A percentile compares a stretch with the other conserved stretches of the same genome.
Evolutionary conservation across 768 basidiomycete species (phyloP).

Genomic region (Hypholoma fasciculare): DNA sequence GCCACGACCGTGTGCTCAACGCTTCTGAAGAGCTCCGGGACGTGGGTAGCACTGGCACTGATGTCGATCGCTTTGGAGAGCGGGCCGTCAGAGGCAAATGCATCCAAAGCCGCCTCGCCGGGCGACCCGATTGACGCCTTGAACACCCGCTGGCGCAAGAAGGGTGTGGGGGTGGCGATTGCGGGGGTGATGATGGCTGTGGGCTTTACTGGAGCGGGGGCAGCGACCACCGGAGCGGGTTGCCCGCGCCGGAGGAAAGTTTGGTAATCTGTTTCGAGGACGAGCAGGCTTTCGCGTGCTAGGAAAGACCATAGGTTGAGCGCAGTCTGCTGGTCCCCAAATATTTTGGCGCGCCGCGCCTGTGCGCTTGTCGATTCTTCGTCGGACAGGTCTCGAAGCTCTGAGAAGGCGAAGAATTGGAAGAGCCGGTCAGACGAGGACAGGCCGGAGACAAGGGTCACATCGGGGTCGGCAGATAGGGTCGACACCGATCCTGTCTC

Average conservation of each 20-base stretch:
- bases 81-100: constrained; percentile 61
- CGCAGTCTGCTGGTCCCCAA: constrained; percentile 66
- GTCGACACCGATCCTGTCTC: constrained; percentile 52
- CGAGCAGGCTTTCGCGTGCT: constrained; percentile 55
- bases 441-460: constrained; percentile 63
- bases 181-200: constrained; percentile 16
- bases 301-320: constrained; percentile 66
- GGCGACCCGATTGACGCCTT: constrained; percentile 48
- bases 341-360: constrained; percentile 53
- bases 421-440: constrained; percentile 52
- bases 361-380: constrained; percentile 39
- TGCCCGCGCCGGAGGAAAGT: constrained; percentile 60
- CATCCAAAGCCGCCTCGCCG: constrained; percentile 46
- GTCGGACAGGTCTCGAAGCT: constrained; percentile 54
- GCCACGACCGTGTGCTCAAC: constrained; percentile 20
- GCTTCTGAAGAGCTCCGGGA: constrained; percentile 33
- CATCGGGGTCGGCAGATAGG: constrained; percentile 49
- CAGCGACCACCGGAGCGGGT: constrained; percentile 25
- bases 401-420: constrained; percentile 66
- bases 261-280: constrained; percentile 72
- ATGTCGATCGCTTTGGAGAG: constrained; percentile 51
- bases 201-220: constrained; percentile 14
- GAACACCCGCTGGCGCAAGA: constrained; percentile 46
- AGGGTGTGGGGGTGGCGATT: constrained; percentile 38
- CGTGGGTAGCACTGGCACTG: constrained; percentile 40